Evolutionary conservation across 345 rosid genomes (phyloP).

Genomic region (Eucalyptus melliodora): DNA sequence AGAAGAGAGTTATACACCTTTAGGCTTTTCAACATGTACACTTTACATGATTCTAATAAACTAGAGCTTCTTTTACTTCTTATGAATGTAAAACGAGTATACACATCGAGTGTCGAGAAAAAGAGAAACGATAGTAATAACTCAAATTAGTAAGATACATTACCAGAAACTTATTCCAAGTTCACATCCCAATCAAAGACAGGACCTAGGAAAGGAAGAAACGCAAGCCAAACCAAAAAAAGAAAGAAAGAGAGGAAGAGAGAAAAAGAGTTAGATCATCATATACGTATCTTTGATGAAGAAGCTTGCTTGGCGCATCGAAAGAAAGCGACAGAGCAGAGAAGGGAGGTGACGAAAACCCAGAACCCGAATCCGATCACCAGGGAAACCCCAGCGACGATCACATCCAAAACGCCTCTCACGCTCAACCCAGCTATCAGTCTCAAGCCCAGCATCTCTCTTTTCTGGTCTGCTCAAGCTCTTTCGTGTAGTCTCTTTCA

Average conservation of each 20-base stretch:
- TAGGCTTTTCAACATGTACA: not conserved
- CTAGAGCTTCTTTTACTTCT: not conserved
- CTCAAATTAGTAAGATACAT: not conserved
- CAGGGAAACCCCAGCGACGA: conserved; percentile 64
- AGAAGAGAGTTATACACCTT: not conserved
- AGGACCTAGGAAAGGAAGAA: not conserved
- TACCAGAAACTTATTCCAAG: not conserved
- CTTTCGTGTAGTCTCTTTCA: not conserved
- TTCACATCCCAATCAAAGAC: not conserved
- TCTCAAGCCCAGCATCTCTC: conserved; percentile 1
- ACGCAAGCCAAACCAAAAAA: not conserved
- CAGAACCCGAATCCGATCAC: conserved; percentile 63
- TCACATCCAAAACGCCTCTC: conserved; percentile 45
- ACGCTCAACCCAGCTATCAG: conserved; percentile 29
- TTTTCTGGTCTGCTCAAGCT: not conserved
- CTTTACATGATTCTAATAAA: not conserved
- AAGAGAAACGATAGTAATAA: not conserved
- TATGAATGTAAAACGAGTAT: not conserved
- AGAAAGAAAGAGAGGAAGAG: not conserved
- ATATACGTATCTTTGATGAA: not conserved
- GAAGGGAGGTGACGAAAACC: conserved; percentile 47
- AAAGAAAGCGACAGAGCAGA: conserved; percentile 77
- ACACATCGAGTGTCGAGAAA: not conserved
- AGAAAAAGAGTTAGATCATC: not conserved
- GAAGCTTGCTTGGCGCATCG: conserved; percentile 36